These are phyloP conservation scores for Rhodotorula sp. DNA, from an alignment of 1,284 basidiomycete species.

Conservation along the genomic window DNA sequence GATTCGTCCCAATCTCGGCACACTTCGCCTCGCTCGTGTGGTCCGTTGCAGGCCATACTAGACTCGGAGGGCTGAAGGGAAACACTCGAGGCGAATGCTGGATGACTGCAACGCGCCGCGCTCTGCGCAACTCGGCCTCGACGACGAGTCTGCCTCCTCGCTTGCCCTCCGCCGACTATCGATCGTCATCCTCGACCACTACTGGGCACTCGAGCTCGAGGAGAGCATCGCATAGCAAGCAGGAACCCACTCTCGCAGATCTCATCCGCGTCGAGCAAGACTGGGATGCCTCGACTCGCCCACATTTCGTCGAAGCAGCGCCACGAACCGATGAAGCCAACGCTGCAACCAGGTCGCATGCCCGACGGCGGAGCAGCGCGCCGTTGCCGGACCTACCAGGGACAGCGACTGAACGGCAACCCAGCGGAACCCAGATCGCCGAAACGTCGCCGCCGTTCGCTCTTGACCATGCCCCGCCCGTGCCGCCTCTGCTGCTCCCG, in stretches of 20 bases:
- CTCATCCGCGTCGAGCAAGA: constrained; percentile 12
- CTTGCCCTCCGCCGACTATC: too few species aligned
- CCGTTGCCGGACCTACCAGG: neutral
- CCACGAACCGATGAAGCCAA: neutral
- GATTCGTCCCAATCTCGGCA: too few species aligned
- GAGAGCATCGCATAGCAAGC: too few species aligned
- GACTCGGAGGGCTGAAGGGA: too few species aligned
- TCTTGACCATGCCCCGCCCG: neutral
- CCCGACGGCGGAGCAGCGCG: neutral
- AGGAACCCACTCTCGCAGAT: constrained; percentile 6
- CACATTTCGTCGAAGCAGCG: neutral
- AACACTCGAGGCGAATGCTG: too few species aligned
- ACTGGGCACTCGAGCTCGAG: neutral
- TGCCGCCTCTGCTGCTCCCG: constrained; percentile 17
- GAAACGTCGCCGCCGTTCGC: neutral
- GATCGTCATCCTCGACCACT: neutral
- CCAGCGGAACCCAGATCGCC: neutral
- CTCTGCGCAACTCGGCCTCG: neutral
- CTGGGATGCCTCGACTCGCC: neutral
- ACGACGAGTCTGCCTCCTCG: neutral
- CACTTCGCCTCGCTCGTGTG: too few species aligned
- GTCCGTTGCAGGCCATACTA: too few species aligned
- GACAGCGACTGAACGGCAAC: neutral
- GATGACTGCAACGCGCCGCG: too few species aligned
- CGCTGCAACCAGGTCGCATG: neutral